Percentiles rank a stretch among this genome's conserved stretches.
phyloP scores from a whole-genome alignment of 2,329 filamentous ascomycete genomes.

The Xylaria sp. region DNA sequence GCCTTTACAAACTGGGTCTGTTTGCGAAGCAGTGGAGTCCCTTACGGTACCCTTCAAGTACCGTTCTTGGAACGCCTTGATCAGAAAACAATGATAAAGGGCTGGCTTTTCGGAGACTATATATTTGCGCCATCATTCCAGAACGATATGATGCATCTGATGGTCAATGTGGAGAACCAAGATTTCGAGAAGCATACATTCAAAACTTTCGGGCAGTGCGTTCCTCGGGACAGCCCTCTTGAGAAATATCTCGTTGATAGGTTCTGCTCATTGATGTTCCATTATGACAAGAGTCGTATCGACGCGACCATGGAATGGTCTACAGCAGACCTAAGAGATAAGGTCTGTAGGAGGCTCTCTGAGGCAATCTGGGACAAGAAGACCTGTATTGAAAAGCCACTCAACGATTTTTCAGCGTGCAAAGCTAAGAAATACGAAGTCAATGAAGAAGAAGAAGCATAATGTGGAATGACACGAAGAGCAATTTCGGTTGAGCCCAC shows the following conservation, averaged over 20 bases:
- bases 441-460: not conserved
- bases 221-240: not conserved
- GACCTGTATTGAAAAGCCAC: no score
- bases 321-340: not conserved
- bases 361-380: not conserved
- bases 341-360: not conserved
- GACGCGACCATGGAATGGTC: not conserved
- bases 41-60: not conserved
- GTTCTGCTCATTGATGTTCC: not conserved
- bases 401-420: not conserved
- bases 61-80: not conserved
- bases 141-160: slow-evolving; percentile 14
- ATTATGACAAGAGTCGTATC: not conserved
- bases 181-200: not conserved
- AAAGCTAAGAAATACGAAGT: not conserved
- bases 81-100: not conserved
- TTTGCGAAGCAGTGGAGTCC: not conserved
- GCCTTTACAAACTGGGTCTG: not conserved
- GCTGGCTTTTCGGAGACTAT: slow-evolving; percentile 5
- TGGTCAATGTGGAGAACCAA: not conserved
- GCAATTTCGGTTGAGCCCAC: no score
- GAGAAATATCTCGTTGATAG: not conserved
- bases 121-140: slow-evolving; percentile 25
- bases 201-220: not conserved
- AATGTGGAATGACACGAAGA: not conserved